Conservation (phyloP, 2,329 filamentous ascomycete species). For the Venturiaceae sp. region DNA sequence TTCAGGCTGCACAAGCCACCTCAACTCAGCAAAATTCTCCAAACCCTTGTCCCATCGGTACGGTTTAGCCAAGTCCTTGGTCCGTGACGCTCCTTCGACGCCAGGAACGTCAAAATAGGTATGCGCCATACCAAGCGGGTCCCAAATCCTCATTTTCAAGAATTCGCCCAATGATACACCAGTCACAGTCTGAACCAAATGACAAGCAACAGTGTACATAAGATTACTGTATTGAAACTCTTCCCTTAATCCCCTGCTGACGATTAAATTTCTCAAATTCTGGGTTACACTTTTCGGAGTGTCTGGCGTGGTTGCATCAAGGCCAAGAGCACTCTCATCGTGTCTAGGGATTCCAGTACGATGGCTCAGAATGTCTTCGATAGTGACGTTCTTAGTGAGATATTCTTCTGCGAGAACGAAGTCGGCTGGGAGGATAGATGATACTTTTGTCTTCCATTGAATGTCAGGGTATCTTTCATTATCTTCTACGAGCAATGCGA, state of each 20-base stretch:
- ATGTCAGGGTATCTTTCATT: slow-evolving; percentile 17
- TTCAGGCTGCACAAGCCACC: slow-evolving; percentile 27
- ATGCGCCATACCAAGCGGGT: not conserved
- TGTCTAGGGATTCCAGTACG: slow-evolving; percentile 24
- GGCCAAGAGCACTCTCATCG: slow-evolving; percentile 17
- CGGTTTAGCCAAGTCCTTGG: not conserved
- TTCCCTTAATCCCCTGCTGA: slow-evolving; percentile 32
- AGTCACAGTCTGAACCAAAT: slow-evolving; percentile 37
- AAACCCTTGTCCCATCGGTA: not conserved
- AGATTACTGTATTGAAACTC: slow-evolving; percentile 41
- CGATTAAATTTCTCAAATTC: slow-evolving; percentile 30
- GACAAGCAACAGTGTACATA: slow-evolving; percentile 36
- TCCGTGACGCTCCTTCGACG: not conserved
- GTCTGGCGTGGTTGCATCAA: slow-evolving; percentile 21
- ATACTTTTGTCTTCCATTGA: slow-evolving; percentile 25
- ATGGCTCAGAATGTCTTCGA: slow-evolving; percentile 25
- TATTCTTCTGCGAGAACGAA: slow-evolving; percentile 24
- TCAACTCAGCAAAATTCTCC: not conserved
- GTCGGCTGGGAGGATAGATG: slow-evolving; percentile 23
- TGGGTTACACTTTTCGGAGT: slow-evolving; percentile 29
- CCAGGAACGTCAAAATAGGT: not conserved
- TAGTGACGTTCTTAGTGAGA: slow-evolving; percentile 17
- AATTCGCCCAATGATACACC: slow-evolving; percentile 29
- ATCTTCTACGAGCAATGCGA: slow-evolving; percentile 16
- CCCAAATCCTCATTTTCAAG: slow-evolving; percentile 21